These are phyloP conservation scores for Pseudogymnoascus sp. DNA, from an alignment of 2,329 filamentous ascomycete species.

Conservation along the genomic window DNA sequence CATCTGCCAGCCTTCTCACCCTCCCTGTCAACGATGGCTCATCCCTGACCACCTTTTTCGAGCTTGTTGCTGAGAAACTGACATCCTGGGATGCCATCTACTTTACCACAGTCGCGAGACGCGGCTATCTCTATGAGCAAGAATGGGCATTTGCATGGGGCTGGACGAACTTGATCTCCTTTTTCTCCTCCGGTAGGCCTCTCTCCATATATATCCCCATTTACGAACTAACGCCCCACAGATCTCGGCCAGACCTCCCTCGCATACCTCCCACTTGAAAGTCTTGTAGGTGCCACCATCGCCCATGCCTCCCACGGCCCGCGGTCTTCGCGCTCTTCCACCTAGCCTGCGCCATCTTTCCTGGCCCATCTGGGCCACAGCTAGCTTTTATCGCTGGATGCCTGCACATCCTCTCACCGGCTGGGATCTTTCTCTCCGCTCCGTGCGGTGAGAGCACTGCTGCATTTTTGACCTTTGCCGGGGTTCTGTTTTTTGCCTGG, in stretches of 20 bases:
- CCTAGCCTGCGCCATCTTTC: slow-evolving; percentile 54
- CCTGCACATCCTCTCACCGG: slow-evolving; percentile 79
- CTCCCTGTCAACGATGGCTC: slow-evolving; percentile 16
- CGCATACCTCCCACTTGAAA: slow-evolving; percentile 31
- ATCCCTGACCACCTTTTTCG: slow-evolving; percentile 11
- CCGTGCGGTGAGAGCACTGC: slow-evolving; percentile 80
- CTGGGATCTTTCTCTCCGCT: slow-evolving; percentile 80
- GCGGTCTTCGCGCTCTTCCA: slow-evolving; percentile 67
- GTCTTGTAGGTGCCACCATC: slow-evolving; percentile 55
- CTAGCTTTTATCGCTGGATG: slow-evolving; percentile 62
- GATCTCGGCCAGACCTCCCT: not conserved
- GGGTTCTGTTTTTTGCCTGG: slow-evolving; percentile 60
- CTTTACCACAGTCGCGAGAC: slow-evolving; percentile 55
- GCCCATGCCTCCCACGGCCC: slow-evolving; percentile 67
- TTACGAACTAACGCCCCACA: not conserved
- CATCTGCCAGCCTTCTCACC: slow-evolving; percentile 56
- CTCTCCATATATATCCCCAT: not conserved
- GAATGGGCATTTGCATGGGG: slow-evolving; percentile 75
- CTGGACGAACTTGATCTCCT: slow-evolving; percentile 37
- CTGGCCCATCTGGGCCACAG: slow-evolving; percentile 31
- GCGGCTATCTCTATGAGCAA: slow-evolving; percentile 69
- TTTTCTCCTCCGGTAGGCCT: slow-evolving; percentile 21
- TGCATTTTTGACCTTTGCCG: slow-evolving; percentile 68
- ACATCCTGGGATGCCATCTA: slow-evolving; percentile 80
- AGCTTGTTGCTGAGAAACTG: slow-evolving; percentile 39